phyloP scores from a whole-genome alignment of 192 early-diverging fungal species.

The Irineochytrium annulatum region DNA sequence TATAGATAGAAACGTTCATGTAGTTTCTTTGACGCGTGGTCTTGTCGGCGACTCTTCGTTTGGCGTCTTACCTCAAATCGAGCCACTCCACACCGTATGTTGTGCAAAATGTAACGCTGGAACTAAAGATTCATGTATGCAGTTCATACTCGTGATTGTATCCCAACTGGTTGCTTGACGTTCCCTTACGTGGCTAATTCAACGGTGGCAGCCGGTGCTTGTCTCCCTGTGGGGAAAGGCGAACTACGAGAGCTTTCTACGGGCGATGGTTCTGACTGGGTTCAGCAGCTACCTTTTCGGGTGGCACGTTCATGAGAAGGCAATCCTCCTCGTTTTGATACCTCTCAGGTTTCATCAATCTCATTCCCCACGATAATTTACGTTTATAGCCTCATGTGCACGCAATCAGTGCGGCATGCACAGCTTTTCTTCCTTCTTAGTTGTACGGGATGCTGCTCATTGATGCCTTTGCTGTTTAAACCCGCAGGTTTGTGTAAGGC shows the following conservation, averaged over 20 bases:
- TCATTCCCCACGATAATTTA: too few species aligned
- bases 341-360: constrained; percentile 69
- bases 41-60: constrained; percentile 85
- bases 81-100: constrained; percentile 65
- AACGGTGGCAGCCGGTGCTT: constrained; percentile 55
- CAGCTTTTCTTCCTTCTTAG: too few species aligned
- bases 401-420: too few species aligned
- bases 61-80: constrained; percentile 70
- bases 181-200: not conserved
- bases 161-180: constrained; percentile 55
- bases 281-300: constrained; percentile 90
- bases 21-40: constrained; percentile 74
- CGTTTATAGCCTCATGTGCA: too few species aligned
- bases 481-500: too few species aligned
- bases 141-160: constrained; percentile 58
- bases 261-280: constrained; percentile 71
- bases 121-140: too few species aligned
- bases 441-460: too few species aligned
- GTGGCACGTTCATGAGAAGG: constrained; percentile 99
- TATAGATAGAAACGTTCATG: not conserved
- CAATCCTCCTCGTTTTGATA: constrained; percentile 73
- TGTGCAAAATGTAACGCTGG: too few species aligned
- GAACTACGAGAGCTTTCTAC: constrained; percentile 59
- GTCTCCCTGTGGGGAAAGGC: constrained; percentile 53
- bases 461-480: too few species aligned